A percentile compares a stretch with the other conserved stretches of the same genome.
phyloP scores from a whole-genome alignment of 1,284 basidiomycete species.

The Phellinidium pouzarii region DNA sequence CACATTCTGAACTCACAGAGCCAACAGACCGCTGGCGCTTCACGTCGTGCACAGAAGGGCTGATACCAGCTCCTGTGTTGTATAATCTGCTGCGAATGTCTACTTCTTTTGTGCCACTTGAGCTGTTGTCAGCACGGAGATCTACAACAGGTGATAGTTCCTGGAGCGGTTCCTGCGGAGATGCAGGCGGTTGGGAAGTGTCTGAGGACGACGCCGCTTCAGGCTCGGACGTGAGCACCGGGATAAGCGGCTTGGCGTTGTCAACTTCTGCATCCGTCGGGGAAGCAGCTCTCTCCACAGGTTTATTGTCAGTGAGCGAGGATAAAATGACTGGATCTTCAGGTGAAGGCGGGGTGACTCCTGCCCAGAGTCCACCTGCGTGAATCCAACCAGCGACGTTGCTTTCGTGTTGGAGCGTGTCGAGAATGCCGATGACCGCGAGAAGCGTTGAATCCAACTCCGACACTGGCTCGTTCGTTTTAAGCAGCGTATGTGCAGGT shows the following conservation, averaged over 20 bases:
- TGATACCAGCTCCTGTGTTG: no score
- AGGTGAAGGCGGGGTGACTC: constrained; percentile 8
- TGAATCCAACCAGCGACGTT: constrained; percentile 68
- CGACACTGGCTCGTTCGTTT: no score
- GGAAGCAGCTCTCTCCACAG: background rate
- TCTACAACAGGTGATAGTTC: no score
- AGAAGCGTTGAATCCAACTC: constrained; percentile 55
- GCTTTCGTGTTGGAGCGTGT: constrained; percentile 47
- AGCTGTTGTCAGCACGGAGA: no score
- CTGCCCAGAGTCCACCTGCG: constrained; percentile 45
- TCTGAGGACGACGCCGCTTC: no score
- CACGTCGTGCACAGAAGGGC: background rate
- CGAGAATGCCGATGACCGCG: constrained; percentile 68
- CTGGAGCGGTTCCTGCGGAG: no score
- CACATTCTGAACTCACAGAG: background rate
- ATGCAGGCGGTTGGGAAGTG: no score
- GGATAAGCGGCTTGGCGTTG: no score
- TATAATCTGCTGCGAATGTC: no score
- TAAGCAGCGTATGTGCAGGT: no score
- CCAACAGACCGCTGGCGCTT: constrained; percentile 9
- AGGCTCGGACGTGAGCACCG: no score
- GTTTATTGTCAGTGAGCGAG: constrained; percentile 7
- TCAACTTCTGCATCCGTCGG: background rate
- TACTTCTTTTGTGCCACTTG: no score
- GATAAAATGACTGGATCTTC: background rate